A percentile compares a stretch with the other conserved stretches of the same genome.
phyloP scores from a whole-genome alignment of 2,329 filamentous ascomycete species.

The Botrytis fragariae region DNA sequence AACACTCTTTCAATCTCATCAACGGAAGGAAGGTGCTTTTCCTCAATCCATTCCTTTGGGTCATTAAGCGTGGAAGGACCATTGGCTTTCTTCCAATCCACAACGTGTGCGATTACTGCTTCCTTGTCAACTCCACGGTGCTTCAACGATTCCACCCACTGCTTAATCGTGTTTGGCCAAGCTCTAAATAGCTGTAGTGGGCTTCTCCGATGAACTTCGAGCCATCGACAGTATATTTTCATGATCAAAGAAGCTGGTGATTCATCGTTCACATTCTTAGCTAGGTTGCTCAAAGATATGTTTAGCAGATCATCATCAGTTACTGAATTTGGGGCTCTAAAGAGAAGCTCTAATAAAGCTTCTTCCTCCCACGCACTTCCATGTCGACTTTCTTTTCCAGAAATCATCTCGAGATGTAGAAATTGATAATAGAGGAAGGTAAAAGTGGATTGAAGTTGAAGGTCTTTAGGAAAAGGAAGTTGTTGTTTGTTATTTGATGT shows the following conservation, averaged over 20 bases:
- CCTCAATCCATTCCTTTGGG: neutral
- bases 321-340: constrained; percentile 21
- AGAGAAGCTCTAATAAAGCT: constrained; percentile 5
- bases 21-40: constrained; percentile 16
- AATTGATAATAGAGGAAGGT: neutral
- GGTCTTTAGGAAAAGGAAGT: neutral
- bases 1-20: constrained; percentile 25
- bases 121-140: constrained; percentile 24
- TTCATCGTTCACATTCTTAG: constrained; percentile 23
- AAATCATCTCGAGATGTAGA: neutral
- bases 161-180: constrained; percentile 31
- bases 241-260: constrained; percentile 24
- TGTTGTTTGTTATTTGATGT: neutral
- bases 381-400: neutral
- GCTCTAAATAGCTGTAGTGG: constrained; percentile 23
- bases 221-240: constrained; percentile 32
- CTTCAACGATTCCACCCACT: constrained; percentile 31
- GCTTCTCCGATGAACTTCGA: constrained; percentile 29
- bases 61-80: constrained; percentile 5
- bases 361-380: neutral
- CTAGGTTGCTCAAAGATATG: constrained; percentile 27
- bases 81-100: constrained; percentile 26
- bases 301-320: constrained; percentile 26
- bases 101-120: constrained; percentile 24
- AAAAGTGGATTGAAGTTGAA: neutral